Base-by-base conservation (phyloP, 78 protist genomes). In the Blattamonas nauphoetae region DNA sequence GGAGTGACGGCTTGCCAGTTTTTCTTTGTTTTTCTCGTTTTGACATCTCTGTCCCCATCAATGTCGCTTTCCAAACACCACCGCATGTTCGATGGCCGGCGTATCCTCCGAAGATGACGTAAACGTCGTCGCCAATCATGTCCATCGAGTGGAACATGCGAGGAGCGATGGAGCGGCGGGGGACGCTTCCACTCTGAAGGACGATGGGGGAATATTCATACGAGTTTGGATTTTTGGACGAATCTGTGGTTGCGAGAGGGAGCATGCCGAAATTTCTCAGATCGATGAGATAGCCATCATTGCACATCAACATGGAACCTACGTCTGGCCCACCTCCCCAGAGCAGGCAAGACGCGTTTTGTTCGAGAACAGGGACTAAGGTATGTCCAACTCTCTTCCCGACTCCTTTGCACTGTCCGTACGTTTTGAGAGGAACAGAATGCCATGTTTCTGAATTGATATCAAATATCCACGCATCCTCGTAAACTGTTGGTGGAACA, bases 41-140 rank as follows among this genome's bases (percentile, higher is more conserved):
- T 11, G 83, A n/a, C 43, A n/a, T 4, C 32, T 6, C 6, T 5
- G 42, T 5, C 33, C 32, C 6, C 45, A n/a, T 6, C 83, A 79
- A 11, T 4, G 83, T 79, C 83, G 83, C 83, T 21, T 6, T 5
- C 83, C 83, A 79, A 6, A 79, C 42, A 6, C 83, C 83, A 11
- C 83, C 6, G 83, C 83, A 79, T 36, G 83, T 79, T 6, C 83
- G 83, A 36, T 79, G 83, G 45, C 83, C 83, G 32, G 83, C 83
- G 43, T 21, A 79, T 4, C 83, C 83, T 38, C 83, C 83, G 41
- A 6, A 6, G 42, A 79, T 36, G 45, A 79, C 5, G 41, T 38
- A 21, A 6, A 36, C 4, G 42, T 36, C 83, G 83, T 79, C 21
- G 83, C 41, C 43, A 11, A 21, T 6, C 83, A 11, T 11, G 41